Conservation (phyloP, 805 yeast genomes). For the Peterozyma xylosa region DNA sequence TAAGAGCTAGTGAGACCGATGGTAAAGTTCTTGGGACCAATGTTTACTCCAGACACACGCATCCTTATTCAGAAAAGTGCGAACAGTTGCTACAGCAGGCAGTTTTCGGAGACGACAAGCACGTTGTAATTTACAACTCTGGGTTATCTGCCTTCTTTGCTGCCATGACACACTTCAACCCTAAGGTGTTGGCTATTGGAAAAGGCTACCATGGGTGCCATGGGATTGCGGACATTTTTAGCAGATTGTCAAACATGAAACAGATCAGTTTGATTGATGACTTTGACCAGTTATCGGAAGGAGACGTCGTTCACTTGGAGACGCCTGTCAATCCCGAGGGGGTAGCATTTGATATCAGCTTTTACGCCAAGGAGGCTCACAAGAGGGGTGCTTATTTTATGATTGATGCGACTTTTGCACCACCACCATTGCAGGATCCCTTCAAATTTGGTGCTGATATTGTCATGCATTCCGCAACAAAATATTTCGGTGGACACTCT, state of each 20-base stretch:
- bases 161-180: conserved; percentile 60
- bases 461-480: conserved; percentile 90
- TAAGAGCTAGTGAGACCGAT: conserved; percentile 30
- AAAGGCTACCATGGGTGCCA: conserved; percentile 84
- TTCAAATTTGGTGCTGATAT: conserved; percentile 80
- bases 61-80: conserved; percentile 62
- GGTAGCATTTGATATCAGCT: conserved; percentile 48
- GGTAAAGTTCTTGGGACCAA: conserved; percentile 2
- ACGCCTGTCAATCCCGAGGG: conserved; percentile 89
- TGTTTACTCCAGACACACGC: conserved; percentile 69
- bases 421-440: conserved; percentile 82
- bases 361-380: conserved; percentile 68
- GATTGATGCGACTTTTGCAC: conserved; percentile 89
- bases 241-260: conserved; percentile 52
- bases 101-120: conserved; percentile 41
- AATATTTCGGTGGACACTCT: conserved; percentile 94
- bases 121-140: conserved; percentile 60
- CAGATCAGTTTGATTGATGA: conserved; percentile 36
- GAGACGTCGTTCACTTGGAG: conserved; percentile 77
- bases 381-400: conserved; percentile 63
- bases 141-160: conserved; percentile 83
- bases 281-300: conserved; percentile 41
- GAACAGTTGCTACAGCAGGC: conserved; percentile 53
- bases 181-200: conserved; percentile 62
- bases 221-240: conserved; percentile 56